Evolutionary conservation across 2,329 filamentous ascomycete genomes (phyloP).

Genomic region (Penicillium sp.): DNA sequence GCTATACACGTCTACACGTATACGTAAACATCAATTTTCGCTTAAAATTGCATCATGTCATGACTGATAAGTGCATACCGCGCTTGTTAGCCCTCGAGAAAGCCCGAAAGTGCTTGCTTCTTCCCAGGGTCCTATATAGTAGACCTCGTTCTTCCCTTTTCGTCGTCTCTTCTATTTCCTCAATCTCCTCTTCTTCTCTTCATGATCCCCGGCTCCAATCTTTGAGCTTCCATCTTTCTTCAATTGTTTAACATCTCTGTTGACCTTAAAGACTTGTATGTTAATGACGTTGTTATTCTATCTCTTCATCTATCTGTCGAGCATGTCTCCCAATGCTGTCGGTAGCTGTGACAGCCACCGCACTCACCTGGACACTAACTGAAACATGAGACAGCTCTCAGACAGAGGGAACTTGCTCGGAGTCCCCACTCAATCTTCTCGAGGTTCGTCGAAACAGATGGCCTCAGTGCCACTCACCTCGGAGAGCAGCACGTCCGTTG

Average conservation of each 20-base stretch:
- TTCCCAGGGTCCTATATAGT: not conserved
- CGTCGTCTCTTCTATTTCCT: not conserved
- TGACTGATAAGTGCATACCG: not conserved
- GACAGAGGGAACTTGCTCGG: constrained; percentile 38
- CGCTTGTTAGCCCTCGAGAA: not conserved
- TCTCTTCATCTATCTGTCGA: too few species aligned
- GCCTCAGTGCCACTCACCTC: not conserved
- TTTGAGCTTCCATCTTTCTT: not conserved
- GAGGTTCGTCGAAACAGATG: constrained; percentile 3
- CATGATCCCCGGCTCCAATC: not conserved
- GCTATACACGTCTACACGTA: not conserved
- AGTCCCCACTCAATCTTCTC: constrained; percentile 34
- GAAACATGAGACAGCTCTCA: not conserved
- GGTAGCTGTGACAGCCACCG: not conserved
- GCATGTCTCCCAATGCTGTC: too few species aligned
- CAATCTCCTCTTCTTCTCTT: not conserved
- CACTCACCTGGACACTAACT: not conserved
- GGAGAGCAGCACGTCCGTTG: not conserved
- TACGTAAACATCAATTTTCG: not conserved
- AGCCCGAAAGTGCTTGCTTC: not conserved
- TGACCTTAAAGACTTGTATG: not conserved
- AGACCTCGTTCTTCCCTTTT: not conserved
- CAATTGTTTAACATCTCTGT: not conserved
- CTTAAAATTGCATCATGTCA: not conserved
- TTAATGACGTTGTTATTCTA: too few species aligned